These are phyloP conservation scores for Thalassiosira livingstoniorum DNA, from an alignment of 352 stramenopile genomes.

Conservation along the genomic window DNA sequence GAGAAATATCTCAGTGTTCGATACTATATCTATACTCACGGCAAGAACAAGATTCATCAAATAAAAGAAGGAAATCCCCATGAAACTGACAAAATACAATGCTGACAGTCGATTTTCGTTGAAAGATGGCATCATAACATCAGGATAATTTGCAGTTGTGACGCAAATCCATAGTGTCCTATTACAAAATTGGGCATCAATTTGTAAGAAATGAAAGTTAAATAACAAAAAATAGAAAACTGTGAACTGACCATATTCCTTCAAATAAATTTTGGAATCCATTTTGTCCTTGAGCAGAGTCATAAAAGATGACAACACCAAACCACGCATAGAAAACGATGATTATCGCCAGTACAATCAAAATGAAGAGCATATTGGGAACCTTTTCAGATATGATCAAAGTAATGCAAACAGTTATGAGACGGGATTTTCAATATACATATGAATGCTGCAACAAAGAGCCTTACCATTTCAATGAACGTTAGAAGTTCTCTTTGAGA, in stretches of 20 bases:
- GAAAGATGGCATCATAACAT: slow-evolving; percentile 81
- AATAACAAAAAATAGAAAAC: background rate
- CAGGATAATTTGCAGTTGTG: slow-evolving; percentile 80
- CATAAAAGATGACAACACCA: slow-evolving; percentile 74
- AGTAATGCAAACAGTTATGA: slow-evolving; percentile 27
- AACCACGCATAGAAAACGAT: slow-evolving; percentile 77
- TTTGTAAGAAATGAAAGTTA: background rate
- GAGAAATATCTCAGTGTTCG: too few species aligned
- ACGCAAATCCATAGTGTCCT: slow-evolving; percentile 78
- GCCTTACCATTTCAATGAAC: slow-evolving; percentile 64
- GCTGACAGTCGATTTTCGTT: slow-evolving; percentile 61
- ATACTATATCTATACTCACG: slow-evolving; percentile 45
- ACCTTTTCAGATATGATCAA: slow-evolving; percentile 18
- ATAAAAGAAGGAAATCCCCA: slow-evolving; percentile 80
- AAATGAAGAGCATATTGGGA: slow-evolving; percentile 25
- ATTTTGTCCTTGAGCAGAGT: slow-evolving; percentile 51
- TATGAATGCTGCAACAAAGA: slow-evolving; percentile 29
- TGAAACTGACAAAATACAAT: slow-evolving; percentile 78
- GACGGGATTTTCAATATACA: slow-evolving; percentile 50
- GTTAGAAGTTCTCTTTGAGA: slow-evolving; percentile 69
- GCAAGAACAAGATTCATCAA: slow-evolving; percentile 82
- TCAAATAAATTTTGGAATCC: slow-evolving; percentile 79
- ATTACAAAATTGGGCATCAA: slow-evolving; percentile 2
- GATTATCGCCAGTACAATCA: slow-evolving; percentile 46
- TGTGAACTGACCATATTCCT: slow-evolving; percentile 36